A percentile compares a stretch with the other conserved stretches of the same genome.
Evolutionary conservation across 2,329 filamentous ascomycete species (phyloP).

Genomic region (Colletotrichum tamarilloi): DNA sequence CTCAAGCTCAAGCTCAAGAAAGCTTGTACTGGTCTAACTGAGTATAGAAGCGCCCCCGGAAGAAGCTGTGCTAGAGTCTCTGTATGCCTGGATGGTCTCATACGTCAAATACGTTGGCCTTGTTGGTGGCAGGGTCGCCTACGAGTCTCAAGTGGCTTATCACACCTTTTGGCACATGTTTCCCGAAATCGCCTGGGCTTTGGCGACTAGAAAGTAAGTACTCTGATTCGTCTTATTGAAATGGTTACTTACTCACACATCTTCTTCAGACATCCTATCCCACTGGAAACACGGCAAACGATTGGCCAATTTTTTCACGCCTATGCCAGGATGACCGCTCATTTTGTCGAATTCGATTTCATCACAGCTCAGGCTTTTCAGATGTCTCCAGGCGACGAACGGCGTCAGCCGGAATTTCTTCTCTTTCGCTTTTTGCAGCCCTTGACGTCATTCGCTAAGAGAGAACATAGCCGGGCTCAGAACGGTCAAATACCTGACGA

Average conservation of each 20-base stretch:
- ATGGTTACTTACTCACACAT: neutral
- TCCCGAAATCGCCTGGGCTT: slow-evolving; percentile 59
- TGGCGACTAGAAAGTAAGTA: slow-evolving; percentile 41
- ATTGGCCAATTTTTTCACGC: slow-evolving; percentile 51
- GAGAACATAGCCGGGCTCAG: slow-evolving; percentile 37
- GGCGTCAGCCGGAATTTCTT: slow-evolving; percentile 51
- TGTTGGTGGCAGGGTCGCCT: slow-evolving; percentile 47
- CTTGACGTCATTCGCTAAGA: slow-evolving; percentile 46
- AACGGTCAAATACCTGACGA: slow-evolving; percentile 31
- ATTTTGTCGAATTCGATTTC: slow-evolving; percentile 63
- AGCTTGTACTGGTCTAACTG: slow-evolving; percentile 39
- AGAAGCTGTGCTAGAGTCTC: slow-evolving; percentile 53
- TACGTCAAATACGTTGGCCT: slow-evolving; percentile 56
- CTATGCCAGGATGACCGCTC: slow-evolving; percentile 62
- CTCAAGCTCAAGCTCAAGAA: no score
- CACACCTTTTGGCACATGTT: slow-evolving; percentile 63
- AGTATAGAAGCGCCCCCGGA: slow-evolving; percentile 54
- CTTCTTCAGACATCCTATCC: slow-evolving; percentile 6
- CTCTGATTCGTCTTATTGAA: neutral
- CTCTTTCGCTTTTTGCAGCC: slow-evolving; percentile 59
- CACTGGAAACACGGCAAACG: slow-evolving; percentile 37
- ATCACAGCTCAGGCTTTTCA: slow-evolving; percentile 38
- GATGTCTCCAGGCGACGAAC: slow-evolving; percentile 39
- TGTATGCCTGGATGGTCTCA: slow-evolving; percentile 62
- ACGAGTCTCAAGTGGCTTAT: slow-evolving; percentile 57